Conservation (phyloP, 2,329 filamentous ascomycete species). For the Pyrenochaeta sp. region DNA sequence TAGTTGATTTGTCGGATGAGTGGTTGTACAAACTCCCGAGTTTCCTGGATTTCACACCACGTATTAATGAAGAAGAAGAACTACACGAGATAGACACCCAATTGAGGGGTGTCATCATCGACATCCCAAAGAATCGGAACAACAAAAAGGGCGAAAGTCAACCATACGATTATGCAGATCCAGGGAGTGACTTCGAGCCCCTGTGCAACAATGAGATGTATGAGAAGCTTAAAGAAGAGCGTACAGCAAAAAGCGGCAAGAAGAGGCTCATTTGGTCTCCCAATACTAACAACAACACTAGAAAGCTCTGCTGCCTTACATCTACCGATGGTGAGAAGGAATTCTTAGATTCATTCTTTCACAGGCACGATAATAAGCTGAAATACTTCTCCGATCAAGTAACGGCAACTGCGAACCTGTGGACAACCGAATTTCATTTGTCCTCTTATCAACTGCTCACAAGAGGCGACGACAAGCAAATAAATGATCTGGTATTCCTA, state of each 20-base stretch:
- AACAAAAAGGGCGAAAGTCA: no score
- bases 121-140: no score
- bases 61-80: no score
- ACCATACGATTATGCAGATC: no score
- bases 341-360: background rate
- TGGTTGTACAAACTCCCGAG: conserved; percentile 20
- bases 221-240: conserved; percentile 3
- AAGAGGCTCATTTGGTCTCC: background rate
- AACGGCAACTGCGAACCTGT: conserved; percentile 28
- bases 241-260: conserved; percentile 4
- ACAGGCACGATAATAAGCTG: conserved; percentile 12
- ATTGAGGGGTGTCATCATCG: no score
- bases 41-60: no score
- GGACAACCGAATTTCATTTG: conserved; percentile 44
- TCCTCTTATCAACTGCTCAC: conserved; percentile 25
- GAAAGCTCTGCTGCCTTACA: background rate
- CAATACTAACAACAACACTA: background rate
- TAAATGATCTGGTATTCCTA: no score
- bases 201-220: no score
- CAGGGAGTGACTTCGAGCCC: no score
- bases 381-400: conserved; percentile 37
- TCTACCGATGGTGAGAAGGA: background rate
- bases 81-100: no score
- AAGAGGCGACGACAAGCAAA: conserved; percentile 7
- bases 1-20: conserved; percentile 10